A percentile compares a stretch with the other conserved stretches of the same genome.
These are phyloP conservation scores for Hyphopichia pseudoburtonii DNA, from an alignment of 1,139 yeast species.

Conservation along the genomic window DNA sequence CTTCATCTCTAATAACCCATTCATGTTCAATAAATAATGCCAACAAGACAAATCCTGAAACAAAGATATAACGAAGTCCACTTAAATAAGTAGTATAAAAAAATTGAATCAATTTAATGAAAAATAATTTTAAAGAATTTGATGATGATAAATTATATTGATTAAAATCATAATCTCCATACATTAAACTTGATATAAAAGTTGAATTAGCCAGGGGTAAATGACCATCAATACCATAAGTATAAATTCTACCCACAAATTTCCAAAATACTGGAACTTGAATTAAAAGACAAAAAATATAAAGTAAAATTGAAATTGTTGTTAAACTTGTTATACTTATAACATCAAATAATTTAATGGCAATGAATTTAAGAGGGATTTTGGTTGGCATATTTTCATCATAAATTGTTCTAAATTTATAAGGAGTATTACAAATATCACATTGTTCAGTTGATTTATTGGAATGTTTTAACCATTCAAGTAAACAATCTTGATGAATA, in stretches of 20 bases:
- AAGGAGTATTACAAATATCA: constrained; percentile 85
- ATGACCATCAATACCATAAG: constrained; percentile 54
- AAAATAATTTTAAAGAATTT: neutral
- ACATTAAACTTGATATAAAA: constrained; percentile 43
- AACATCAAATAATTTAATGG: constrained; percentile 36
- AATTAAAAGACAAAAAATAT: constrained; percentile 41
- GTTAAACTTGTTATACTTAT: constrained; percentile 24
- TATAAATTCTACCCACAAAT: constrained; percentile 48
- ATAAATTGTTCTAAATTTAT: constrained; percentile 70
- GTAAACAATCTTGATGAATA: constrained; percentile 88
- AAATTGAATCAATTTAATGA: constrained; percentile 18
- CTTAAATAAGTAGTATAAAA: constrained; percentile 38
- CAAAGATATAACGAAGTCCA: constrained; percentile 39
- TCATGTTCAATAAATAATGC: constrained; percentile 62
- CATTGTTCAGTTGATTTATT: constrained; percentile 66
- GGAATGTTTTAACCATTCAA: constrained; percentile 79
- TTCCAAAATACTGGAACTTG: constrained; percentile 63
- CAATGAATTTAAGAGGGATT: constrained; percentile 54
- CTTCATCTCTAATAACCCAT: constrained; percentile 71
- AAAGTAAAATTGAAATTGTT: constrained; percentile 29
- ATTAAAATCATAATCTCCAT: constrained; percentile 40
- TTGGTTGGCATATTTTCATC: constrained; percentile 67
- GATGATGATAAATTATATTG: constrained; percentile 7
- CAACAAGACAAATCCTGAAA: constrained; percentile 42
- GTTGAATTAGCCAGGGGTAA: constrained; percentile 40